Evolutionary conservation across 345 rosid genomes (phyloP).

Genomic region (Limnanthes douglasii): DNA sequence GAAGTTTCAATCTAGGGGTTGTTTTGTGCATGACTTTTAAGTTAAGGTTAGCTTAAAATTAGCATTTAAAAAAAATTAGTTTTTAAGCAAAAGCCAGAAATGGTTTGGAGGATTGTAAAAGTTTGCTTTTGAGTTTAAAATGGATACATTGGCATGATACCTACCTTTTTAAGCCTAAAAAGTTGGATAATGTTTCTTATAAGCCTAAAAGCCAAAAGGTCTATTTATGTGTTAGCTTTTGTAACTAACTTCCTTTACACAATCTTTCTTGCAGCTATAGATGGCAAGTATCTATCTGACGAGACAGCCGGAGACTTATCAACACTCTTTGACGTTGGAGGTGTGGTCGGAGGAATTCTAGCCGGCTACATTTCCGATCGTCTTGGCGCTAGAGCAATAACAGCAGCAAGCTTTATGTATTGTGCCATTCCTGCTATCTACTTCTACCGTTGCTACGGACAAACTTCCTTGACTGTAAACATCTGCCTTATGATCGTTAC

Average conservation of each 20-base stretch:
- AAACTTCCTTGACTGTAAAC: slow-evolving; percentile 47
- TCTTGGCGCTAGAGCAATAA: slow-evolving; percentile 74
- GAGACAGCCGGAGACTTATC: slow-evolving; percentile 76
- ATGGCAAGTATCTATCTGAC: slow-evolving; percentile 64
- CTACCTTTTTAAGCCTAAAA: no score
- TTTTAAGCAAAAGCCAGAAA: no score
- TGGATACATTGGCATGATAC: no score
- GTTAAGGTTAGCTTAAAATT: no score
- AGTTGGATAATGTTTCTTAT: no score
- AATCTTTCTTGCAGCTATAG: slow-evolving; percentile 41
- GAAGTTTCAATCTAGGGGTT: no score
- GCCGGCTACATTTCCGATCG: slow-evolving; percentile 89
- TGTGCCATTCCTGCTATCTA: slow-evolving; percentile 81
- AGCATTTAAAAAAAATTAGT: no score
- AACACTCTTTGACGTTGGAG: slow-evolving; percentile 87
- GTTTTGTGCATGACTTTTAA: no score
- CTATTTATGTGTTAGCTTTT: no score
- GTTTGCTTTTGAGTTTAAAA: no score
- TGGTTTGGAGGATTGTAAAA: no score
- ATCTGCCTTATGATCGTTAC: slow-evolving; percentile 57
- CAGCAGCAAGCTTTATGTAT: slow-evolving; percentile 89
- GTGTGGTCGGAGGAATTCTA: slow-evolving; percentile 84
- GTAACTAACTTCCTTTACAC: slow-evolving; percentile 5
- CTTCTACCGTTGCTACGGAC: slow-evolving; percentile 74
- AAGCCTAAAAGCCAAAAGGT: no score